A percentile compares a stretch with the other conserved stretches of the same genome.
phyloP scores from a whole-genome alignment of 768 basidiomycete species.

The Suillus brevipes region DNA sequence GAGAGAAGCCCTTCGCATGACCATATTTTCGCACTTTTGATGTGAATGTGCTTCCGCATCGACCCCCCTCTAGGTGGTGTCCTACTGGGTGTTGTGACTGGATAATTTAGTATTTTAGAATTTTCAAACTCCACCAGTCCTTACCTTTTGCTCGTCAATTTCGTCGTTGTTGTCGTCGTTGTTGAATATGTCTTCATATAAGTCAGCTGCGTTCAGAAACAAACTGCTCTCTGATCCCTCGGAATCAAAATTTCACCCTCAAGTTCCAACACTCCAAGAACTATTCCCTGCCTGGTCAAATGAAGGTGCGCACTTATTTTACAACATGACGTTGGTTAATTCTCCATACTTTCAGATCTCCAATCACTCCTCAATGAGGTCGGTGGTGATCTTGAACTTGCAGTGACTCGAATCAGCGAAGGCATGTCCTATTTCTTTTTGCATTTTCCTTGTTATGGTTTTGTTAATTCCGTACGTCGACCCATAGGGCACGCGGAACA shows the following conservation, averaged over 20 bases:
- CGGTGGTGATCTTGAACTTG: slow-evolving; percentile 66
- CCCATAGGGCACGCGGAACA: slow-evolving; percentile 67
- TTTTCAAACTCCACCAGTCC: slow-evolving; percentile 30
- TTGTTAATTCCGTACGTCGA: slow-evolving; percentile 3
- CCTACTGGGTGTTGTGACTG: slow-evolving; percentile 18
- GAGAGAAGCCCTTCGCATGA: no score
- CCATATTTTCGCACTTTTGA: no score
- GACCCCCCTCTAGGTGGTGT: slow-evolving; percentile 1
- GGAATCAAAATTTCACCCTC: slow-evolving; percentile 47
- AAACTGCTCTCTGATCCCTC: slow-evolving; percentile 16
- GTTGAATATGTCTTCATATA: slow-evolving; percentile 31
- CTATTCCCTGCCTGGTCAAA: slow-evolving; percentile 67
- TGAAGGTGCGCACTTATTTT: slow-evolving; percentile 50
- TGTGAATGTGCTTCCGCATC: background rate
- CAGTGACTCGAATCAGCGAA: slow-evolving; percentile 74
- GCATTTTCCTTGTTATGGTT: background rate
- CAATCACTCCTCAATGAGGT: slow-evolving; percentile 67
- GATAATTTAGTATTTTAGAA: slow-evolving; percentile 10
- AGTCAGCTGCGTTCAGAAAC: slow-evolving; percentile 29
- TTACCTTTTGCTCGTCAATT: slow-evolving; percentile 9
- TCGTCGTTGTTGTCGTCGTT: background rate
- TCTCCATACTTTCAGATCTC: slow-evolving; percentile 50
- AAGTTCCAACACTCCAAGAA: slow-evolving; percentile 68
- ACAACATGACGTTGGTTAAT: slow-evolving; percentile 22
- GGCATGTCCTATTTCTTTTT: slow-evolving; percentile 41